Base-by-base conservation (phyloP, 768 basidiomycete genomes). In the Rhizopogon roseolus region DNA sequence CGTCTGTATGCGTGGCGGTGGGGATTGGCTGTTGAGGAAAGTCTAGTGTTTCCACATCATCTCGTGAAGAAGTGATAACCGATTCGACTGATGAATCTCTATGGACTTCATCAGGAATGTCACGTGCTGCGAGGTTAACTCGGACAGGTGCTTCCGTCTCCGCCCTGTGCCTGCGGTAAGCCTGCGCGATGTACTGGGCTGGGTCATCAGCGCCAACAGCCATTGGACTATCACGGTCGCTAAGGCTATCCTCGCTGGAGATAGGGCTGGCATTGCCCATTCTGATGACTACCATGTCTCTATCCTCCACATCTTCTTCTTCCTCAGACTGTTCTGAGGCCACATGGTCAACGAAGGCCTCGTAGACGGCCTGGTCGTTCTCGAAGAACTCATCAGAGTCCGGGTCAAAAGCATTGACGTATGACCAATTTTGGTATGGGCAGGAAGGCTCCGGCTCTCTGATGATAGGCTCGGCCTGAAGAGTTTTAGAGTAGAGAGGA, bases 371-470 rank as follows among this genome's bases (percentile, higher is more conserved):
- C 55, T 84, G 77, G 34, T 84, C 84, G 50, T 70, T 71, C 54
- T 70, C 72, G 63, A 86, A 85, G 64, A 88, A 88, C 58, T 87
- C 86, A 61, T 88, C 86, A n/a, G 86, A 83, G 67, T 90, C 88
- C 5, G 88, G 88, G 67, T 90, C 86, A 66, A 90, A 90, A 9
- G 80, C 74, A 64, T 87, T 86, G 68, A 74, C 76, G 57, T 74
- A 68, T 53, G 82, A 80, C 86, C 86, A 90, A 65, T 71, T 81
- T 65, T 81, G 74, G 74, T 73, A 82, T 16, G 42, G 55, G 19
- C 44, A 49, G 13, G 60, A 59, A 9, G 58, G 52, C 57, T 81
- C 77, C 51, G 75, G 74, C 54, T 81, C 77, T 49, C 73, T 73
- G 45, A 80, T 71, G 43, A 69, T 68, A 25, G 76, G 77, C 0